phyloP scores from a whole-genome alignment of 352 stramenopile genomes.

The Globisporangium paroecandrum region DNA sequence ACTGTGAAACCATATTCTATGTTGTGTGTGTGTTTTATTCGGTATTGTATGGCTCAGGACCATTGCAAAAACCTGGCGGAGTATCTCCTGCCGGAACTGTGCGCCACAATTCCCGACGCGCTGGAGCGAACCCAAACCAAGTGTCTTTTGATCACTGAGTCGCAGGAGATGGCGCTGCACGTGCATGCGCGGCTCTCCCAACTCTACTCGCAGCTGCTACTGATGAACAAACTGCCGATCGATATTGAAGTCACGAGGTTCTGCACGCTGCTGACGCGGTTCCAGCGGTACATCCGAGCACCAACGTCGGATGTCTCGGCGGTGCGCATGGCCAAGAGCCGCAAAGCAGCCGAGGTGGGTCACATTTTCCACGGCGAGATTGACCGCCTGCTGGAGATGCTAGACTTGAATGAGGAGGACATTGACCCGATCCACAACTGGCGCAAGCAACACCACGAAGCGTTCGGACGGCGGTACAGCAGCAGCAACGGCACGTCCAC shows the following conservation, averaged over 20 bases:
- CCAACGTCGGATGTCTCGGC: not conserved
- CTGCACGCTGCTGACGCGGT: conserved; percentile 5
- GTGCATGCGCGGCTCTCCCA: conserved; percentile 3
- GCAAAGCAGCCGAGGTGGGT: not conserved
- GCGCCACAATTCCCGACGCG: conserved; percentile 1
- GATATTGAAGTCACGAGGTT: conserved; percentile 9
- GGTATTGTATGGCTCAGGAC: not conserved
- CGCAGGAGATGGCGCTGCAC: conserved; percentile 5
- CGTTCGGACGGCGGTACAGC: not conserved
- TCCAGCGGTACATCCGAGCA: conserved; percentile 7
- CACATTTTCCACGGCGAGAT: conserved; percentile 9
- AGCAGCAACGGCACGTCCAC: not conserved
- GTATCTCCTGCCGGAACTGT: conserved; percentile 11
- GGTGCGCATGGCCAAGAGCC: conserved; percentile 1
- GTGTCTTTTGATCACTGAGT: conserved; percentile 2
- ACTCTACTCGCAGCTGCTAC: not conserved
- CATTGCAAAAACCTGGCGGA: conserved; percentile 3
- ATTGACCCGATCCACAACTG: conserved; percentile 12
- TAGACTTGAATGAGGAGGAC: not conserved
- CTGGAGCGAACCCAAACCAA: conserved; percentile 7
- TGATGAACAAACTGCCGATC: not conserved
- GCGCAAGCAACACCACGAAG: not conserved
- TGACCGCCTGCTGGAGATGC: conserved; percentile 4
- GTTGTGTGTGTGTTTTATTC: not conserved
- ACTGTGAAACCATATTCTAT: not conserved